A percentile compares a stretch with the other conserved stretches of the same genome.
Conservation (phyloP, 2,329 filamentous ascomycete genomes). For the Dryadomyces sulphureus region DNA sequence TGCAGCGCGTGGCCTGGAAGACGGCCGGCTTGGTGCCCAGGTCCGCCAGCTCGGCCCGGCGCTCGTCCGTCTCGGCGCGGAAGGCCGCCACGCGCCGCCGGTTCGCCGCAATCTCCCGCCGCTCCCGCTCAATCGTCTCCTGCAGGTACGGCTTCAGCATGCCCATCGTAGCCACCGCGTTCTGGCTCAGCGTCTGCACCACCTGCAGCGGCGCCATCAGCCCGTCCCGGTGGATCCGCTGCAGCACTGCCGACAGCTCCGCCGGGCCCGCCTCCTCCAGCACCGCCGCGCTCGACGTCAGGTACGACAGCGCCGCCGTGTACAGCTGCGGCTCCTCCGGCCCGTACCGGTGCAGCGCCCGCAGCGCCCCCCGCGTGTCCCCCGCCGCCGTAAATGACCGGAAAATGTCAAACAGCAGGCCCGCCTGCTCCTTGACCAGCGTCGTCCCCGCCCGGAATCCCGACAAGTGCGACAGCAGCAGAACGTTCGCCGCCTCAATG, state of each 20-base stretch:
- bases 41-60: slow-evolving; percentile 63
- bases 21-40: slow-evolving; percentile 68
- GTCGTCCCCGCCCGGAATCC: slow-evolving; percentile 83
- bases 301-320: slow-evolving; percentile 80
- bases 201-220: slow-evolving; percentile 95
- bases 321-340: slow-evolving; percentile 84
- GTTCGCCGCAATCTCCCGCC: slow-evolving; percentile 70
- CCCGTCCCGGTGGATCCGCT: slow-evolving; percentile 76
- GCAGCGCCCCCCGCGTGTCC: slow-evolving; percentile 81
- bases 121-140: slow-evolving; percentile 76
- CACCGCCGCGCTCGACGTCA: slow-evolving; percentile 69
- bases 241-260: slow-evolving; percentile 66
- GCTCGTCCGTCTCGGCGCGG: slow-evolving; percentile 65
- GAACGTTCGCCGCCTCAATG: slow-evolving; percentile 88
- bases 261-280: slow-evolving; percentile 72
- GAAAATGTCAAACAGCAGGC: slow-evolving; percentile 88
- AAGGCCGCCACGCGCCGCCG: slow-evolving; percentile 71
- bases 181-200: slow-evolving; percentile 68
- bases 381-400: slow-evolving; percentile 86
- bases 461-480: slow-evolving; percentile 82
- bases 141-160: slow-evolving; percentile 90
- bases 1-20: slow-evolving; percentile 82
- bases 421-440: slow-evolving; percentile 85
- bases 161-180: slow-evolving; percentile 79
- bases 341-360: slow-evolving; percentile 81